Conservation (phyloP, 1,284 basidiomycete species). For the Apiotrichum laibachii region DNA sequence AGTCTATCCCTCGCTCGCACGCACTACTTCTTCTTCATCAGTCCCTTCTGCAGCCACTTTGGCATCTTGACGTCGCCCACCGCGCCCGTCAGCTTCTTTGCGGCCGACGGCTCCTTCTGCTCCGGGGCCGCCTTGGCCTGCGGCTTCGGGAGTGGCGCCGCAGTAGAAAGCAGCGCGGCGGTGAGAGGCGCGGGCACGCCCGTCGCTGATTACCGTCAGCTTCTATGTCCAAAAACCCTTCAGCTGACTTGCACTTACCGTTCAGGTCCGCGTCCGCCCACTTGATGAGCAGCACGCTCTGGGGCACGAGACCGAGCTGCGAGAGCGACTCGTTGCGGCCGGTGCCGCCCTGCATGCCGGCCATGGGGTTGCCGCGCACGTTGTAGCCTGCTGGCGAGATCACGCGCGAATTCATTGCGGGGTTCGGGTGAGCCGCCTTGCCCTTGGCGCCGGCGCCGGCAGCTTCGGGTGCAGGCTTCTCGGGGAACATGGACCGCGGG, state of each 20-base stretch:
- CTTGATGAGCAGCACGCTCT: conserved; percentile 46
- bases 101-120: conserved; percentile 22
- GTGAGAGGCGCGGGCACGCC: conserved; percentile 42
- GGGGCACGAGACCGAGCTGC: conserved; percentile 48
- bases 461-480: conserved; percentile 31
- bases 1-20: not conserved
- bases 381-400: conserved; percentile 42
- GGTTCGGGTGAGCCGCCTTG: conserved; percentile 19
- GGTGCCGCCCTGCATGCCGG: conserved; percentile 36
- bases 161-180: conserved; percentile 36
- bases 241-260: conserved; percentile 27
- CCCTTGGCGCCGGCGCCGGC: conserved; percentile 8
- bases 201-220: conserved; percentile 26
- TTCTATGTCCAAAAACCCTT: not conserved
- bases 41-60: conserved; percentile 43
- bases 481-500: conserved; percentile 44
- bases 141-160: conserved; percentile 42
- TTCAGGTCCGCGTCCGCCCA: conserved; percentile 50
- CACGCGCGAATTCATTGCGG: conserved; percentile 27
- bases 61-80: conserved; percentile 13
- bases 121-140: conserved; percentile 20
- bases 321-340: conserved; percentile 41
- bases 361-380: conserved; percentile 23
- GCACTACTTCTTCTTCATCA: conserved; percentile 46
- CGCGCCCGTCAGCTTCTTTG: conserved; percentile 43